Percentiles rank a stretch among this genome's conserved stretches.
Conservation (phyloP, 208 protist genomes). For the Spongospora subterranea region DNA sequence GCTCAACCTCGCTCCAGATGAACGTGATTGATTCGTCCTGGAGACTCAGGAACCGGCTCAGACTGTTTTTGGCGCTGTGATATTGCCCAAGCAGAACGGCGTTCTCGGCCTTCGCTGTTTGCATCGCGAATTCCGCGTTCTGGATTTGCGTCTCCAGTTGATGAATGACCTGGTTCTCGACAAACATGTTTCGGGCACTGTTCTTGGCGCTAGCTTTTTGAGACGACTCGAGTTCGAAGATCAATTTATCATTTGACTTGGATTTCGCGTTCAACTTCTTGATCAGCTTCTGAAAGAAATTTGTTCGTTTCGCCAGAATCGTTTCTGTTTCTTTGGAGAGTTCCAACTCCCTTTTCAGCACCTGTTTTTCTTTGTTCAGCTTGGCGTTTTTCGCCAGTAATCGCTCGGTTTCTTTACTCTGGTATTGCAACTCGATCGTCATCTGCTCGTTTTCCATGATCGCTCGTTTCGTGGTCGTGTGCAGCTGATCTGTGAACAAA, state of each 20-base stretch:
- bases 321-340: constrained; percentile 54
- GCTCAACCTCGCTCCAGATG: constrained; percentile 57
- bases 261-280: constrained; percentile 57
- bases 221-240: not conserved
- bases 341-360: constrained; percentile 52
- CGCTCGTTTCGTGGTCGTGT: constrained; percentile 63
- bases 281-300: constrained; percentile 63
- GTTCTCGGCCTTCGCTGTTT: not conserved
- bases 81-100: not conserved
- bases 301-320: constrained; percentile 52
- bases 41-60: not conserved
- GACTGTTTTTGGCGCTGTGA: not conserved
- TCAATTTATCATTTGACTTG: not conserved
- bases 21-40: constrained; percentile 61
- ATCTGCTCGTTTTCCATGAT: constrained; percentile 67
- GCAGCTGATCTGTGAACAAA: constrained; percentile 27
- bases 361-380: not conserved
- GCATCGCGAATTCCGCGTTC: not conserved
- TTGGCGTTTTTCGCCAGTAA: constrained; percentile 56
- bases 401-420: constrained; percentile 63
- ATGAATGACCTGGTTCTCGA: constrained; percentile 25
- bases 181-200: constrained; percentile 16
- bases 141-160: not conserved
- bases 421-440: constrained; percentile 58
- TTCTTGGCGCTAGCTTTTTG: not conserved